phyloP scores from a whole-genome alignment of 192 early-diverging fungal genomes.

The Coemansia javaensis region DNA sequence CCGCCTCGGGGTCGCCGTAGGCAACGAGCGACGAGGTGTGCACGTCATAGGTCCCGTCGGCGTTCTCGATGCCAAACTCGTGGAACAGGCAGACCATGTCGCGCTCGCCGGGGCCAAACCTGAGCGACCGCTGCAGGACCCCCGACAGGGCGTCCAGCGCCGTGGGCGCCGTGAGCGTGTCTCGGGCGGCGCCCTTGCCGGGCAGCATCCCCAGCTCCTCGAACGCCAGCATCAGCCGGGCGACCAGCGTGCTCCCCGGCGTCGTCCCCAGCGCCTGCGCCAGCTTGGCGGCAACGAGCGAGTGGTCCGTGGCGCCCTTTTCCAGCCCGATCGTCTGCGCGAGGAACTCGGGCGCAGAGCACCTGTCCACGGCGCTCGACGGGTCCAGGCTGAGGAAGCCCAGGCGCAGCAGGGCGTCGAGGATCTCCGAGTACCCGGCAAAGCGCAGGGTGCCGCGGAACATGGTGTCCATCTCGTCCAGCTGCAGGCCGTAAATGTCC shows the following conservation, averaged over 20 bases:
- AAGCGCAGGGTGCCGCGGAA: slow-evolving; percentile 94
- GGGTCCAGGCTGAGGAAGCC: slow-evolving; percentile 67
- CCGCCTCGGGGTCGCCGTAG: slow-evolving; percentile 54
- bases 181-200: no score
- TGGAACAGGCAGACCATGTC: slow-evolving; percentile 95
- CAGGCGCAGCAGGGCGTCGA: slow-evolving; percentile 70
- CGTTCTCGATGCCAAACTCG: slow-evolving; percentile 79
- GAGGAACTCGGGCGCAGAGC: slow-evolving; percentile 26
- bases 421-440: slow-evolving; percentile 85
- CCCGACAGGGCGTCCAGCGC: slow-evolving; percentile 80
- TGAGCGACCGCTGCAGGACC: slow-evolving; percentile 71
- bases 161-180: slow-evolving; percentile 34
- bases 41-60: slow-evolving; percentile 56
- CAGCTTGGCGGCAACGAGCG: slow-evolving; percentile 1
- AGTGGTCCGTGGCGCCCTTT: neutral
- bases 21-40: slow-evolving; percentile 65
- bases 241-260: slow-evolving; percentile 41
- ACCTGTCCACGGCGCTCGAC: slow-evolving; percentile 9
- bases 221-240: slow-evolving; percentile 54
- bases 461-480: slow-evolving; percentile 77
- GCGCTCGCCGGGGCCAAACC: slow-evolving; percentile 72
- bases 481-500: slow-evolving; percentile 76
- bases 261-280: slow-evolving; percentile 4
- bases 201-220: slow-evolving; percentile 52
- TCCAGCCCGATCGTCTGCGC: slow-evolving; percentile 3